These are phyloP conservation scores for Stachybotrys elegans DNA, from an alignment of 2,329 filamentous ascomycete species.

Conservation along the genomic window DNA sequence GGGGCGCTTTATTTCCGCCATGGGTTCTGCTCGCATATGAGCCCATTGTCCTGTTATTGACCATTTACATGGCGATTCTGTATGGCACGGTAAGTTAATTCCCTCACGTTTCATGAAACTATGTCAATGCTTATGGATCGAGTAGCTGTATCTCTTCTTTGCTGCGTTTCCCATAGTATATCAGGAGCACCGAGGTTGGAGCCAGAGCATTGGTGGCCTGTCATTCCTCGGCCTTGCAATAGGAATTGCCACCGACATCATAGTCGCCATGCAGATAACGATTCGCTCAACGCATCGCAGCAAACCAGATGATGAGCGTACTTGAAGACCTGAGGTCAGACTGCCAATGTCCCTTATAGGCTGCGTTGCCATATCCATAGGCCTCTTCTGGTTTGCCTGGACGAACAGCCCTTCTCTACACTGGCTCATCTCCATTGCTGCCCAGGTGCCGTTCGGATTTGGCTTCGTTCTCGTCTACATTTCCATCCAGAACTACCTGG, in stretches of 20 bases:
- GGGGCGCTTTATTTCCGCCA: constrained; percentile 41
- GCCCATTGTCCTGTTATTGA: constrained; percentile 61
- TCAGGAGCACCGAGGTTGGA: constrained; percentile 54
- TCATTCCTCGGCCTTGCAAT: constrained; percentile 65
- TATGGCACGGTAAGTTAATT: no score
- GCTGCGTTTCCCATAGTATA: constrained; percentile 61
- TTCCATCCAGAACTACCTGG: constrained; percentile 47
- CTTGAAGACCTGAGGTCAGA: constrained; percentile 50
- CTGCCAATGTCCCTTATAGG: constrained; percentile 53
- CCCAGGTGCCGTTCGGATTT: constrained; percentile 26
- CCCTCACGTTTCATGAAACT: no score
- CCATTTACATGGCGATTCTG: constrained; percentile 59
- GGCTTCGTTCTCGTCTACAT: constrained; percentile 49
- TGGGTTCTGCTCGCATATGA: constrained; percentile 66
- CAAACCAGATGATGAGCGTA: no score
- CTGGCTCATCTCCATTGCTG: constrained; percentile 40
- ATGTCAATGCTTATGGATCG: no score
- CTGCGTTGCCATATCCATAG: constrained; percentile 45
- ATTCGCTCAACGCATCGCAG: no score
- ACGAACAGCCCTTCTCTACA: constrained; percentile 44
- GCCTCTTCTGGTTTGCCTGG: constrained; percentile 55
- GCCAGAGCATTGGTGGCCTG: constrained; percentile 52
- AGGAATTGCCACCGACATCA: constrained; percentile 53
- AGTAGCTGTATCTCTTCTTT: constrained; percentile 54
- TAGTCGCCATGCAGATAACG: constrained; percentile 25